Base-by-base conservation (phyloP, 805 yeast species). In the Spathaspora boniae region DNA sequence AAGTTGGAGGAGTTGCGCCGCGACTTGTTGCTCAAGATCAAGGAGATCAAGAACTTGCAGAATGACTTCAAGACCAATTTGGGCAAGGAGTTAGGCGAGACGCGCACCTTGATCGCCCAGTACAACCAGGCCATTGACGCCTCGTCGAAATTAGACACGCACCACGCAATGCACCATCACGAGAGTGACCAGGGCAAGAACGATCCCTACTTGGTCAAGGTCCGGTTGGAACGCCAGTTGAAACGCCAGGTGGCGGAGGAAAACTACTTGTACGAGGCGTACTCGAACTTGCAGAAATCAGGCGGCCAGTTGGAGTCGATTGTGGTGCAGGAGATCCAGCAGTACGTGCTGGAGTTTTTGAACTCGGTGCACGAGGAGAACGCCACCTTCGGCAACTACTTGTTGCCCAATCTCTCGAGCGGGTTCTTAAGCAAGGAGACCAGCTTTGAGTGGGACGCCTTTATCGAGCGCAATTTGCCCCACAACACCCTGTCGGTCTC, bases 261-360 rank as follows among this genome's bases (percentile, higher is more conserved):
- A 57, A 83, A 82, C 58, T 83, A 80, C 51, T 67, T 91, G 31
- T 86, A 87, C 53, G 96, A 89, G 56, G 96, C 97, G 0, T 91
- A 76, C 56, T 70, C 80, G 46, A 89, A 91, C 59, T 71, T 89
- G 46, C 95, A 91, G 64, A 76, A 78, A 24, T 82, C 96, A 1
- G 96, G 95, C 33, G 80, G 81, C 38, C 93, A 88, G 54, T 72
- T 93, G 43, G 98, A 67, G 45, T 80, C 84, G 49, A 91, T 87
- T 42, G 93, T 93, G 16, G 86, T 83, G 23, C 70, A 78, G 56
- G 96, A 89, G 56, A 69, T 93, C 38, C 97, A 93, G 65, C 80
- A 78, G 47, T 86, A 93, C 14, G 60, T 89, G 45, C 76, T 83
- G 4, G 74, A 73, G 33, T 86, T 81, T 58, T 83, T 91, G 17